These are phyloP conservation scores for Tuber umbilicatum DNA, from an alignment of 495 filamentous ascomycete genomes.

Conservation along the genomic window DNA sequence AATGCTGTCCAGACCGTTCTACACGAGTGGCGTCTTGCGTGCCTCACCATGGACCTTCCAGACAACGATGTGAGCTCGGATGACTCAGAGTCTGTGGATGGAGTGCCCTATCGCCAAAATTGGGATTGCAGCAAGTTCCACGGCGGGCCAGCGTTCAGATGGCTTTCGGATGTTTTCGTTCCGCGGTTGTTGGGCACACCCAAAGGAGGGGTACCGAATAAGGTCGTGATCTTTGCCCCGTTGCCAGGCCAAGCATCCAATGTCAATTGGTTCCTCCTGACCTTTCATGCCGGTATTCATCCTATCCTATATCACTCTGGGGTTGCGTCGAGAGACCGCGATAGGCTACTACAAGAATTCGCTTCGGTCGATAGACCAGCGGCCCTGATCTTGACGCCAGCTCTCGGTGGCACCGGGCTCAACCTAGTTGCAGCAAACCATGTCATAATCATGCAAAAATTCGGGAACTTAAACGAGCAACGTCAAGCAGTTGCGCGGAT, in stretches of 20 bases:
- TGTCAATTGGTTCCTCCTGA: background rate
- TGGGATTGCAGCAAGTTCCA: background rate
- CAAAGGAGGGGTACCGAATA: background rate
- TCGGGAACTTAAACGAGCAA: background rate
- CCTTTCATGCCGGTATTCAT: background rate
- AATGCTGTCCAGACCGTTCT: no score
- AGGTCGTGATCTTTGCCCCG: constrained; percentile 6
- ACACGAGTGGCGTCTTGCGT: no score
- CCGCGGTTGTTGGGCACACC: background rate
- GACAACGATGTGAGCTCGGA: no score
- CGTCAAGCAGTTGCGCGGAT: no score
- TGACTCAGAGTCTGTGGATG: no score
- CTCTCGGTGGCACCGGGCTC: background rate
- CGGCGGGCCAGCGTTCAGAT: background rate
- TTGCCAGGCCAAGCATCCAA: constrained; percentile 7
- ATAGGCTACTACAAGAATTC: background rate
- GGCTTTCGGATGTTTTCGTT: background rate
- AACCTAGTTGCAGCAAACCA: background rate
- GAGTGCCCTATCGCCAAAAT: no score
- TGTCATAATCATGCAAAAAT: background rate
- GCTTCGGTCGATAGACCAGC: background rate
- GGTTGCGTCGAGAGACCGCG: background rate
- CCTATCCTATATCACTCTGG: background rate
- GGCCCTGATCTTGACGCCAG: background rate
- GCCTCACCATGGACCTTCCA: no score